A percentile compares a stretch with the other conserved stretches of the same genome.
These are phyloP conservation scores for Podospora conica DNA, from an alignment of 495 filamentous ascomycete genomes.

Conservation along the genomic window DNA sequence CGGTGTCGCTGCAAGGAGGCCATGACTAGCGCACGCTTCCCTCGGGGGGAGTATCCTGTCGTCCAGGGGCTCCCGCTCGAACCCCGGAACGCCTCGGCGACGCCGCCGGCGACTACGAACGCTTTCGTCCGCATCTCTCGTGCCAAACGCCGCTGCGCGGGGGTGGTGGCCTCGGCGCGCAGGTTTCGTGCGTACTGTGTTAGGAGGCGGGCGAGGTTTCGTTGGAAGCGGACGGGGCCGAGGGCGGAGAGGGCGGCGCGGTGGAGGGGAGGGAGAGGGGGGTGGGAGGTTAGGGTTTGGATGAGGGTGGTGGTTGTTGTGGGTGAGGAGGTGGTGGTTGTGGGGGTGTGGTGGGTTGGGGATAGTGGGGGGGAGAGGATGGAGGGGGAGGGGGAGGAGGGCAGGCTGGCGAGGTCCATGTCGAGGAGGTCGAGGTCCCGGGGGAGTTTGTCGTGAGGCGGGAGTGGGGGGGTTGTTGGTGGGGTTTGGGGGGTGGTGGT, in stretches of 20 bases:
- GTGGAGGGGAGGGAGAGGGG: not conserved
- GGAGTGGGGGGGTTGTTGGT: not conserved
- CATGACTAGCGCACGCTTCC: not conserved
- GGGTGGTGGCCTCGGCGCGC: not conserved
- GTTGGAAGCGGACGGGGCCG: not conserved
- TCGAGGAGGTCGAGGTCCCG: not conserved
- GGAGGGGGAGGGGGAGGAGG: not conserved
- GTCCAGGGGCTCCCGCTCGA: too few species aligned
- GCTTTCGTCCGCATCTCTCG: too few species aligned
- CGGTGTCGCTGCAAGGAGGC: not conserved
- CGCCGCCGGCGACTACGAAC: too few species aligned
- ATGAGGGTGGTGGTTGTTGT: not conserved
- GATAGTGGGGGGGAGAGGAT: not conserved
- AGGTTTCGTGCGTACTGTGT: not conserved
- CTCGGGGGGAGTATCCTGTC: not conserved
- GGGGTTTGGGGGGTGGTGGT: not conserved
- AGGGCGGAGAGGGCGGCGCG: not conserved
- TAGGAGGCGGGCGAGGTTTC: not conserved
- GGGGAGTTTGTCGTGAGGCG: not conserved
- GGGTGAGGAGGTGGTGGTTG: too few species aligned
- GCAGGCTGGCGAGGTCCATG: not conserved
- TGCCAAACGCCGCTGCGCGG: not conserved
- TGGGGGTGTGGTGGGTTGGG: not conserved
- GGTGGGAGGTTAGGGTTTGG: not conserved
- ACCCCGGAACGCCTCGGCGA: too few species aligned